phyloP scores from a whole-genome alignment of 805 yeast species.

The Monosporozyma solicola region DNA sequence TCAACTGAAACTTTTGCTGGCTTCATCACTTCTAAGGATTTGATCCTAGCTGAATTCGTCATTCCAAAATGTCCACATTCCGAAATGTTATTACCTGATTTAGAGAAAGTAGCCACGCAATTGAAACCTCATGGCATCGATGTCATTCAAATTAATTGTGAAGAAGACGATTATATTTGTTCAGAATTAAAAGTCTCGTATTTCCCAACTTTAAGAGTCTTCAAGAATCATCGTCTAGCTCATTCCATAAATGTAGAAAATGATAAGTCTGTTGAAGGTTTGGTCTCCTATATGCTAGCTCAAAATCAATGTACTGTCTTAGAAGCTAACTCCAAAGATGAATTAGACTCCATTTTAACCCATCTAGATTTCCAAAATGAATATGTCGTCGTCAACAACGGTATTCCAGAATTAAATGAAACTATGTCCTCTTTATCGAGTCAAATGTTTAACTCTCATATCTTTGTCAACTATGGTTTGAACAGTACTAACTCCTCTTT shows the following conservation, averaged over 20 bases:
- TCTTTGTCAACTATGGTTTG: slow-evolving; percentile 40
- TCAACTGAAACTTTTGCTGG: slow-evolving; percentile 37
- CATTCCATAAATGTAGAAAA: slow-evolving; percentile 61
- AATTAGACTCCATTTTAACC: slow-evolving; percentile 37
- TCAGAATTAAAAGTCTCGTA: slow-evolving; percentile 59
- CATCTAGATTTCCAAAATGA: slow-evolving; percentile 31
- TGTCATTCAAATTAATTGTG: slow-evolving; percentile 78
- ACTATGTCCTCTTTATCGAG: slow-evolving; percentile 58
- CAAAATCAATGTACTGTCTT: slow-evolving; percentile 70
- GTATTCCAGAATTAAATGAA: slow-evolving; percentile 34
- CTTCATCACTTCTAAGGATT: slow-evolving; percentile 60
- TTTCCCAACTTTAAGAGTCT: slow-evolving; percentile 72
- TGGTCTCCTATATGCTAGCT: slow-evolving; percentile 68
- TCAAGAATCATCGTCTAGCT: slow-evolving; percentile 43
- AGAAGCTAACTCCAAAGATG: slow-evolving; percentile 38
- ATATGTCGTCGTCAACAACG: slow-evolving; percentile 50
- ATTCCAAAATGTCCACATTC: slow-evolving; percentile 99
- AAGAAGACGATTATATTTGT: slow-evolving; percentile 64
- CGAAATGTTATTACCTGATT: slow-evolving; percentile 73
- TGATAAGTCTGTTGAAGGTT: slow-evolving; percentile 69
- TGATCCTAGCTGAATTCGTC: slow-evolving; percentile 77
- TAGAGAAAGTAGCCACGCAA: slow-evolving; percentile 66
- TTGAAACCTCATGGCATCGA: slow-evolving; percentile 54
- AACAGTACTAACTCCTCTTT: neutral
- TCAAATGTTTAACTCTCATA: slow-evolving; percentile 49